These are phyloP conservation scores for Fragaria vesca DNA, from an alignment of 306 rosid genomes.

Conservation along the genomic window DNA sequence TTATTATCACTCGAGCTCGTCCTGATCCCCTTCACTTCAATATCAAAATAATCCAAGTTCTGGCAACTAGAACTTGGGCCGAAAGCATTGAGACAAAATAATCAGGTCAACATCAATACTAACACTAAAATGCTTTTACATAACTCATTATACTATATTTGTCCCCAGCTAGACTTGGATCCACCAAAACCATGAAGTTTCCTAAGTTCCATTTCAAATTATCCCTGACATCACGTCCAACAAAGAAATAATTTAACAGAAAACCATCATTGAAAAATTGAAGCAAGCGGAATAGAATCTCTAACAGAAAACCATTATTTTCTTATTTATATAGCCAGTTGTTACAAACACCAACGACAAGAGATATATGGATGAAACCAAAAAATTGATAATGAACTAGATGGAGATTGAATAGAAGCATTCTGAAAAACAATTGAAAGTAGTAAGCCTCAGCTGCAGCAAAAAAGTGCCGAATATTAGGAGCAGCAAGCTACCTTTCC, in stretches of 20 bases:
- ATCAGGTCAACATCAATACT: neutral
- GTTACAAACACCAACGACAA: neutral
- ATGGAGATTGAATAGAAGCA: neutral
- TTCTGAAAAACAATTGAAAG: neutral
- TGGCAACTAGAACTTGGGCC: neutral
- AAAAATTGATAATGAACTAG: neutral
- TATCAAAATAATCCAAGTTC: conserved; percentile 1
- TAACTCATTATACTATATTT: neutral
- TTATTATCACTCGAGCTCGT: neutral
- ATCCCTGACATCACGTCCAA: neutral
- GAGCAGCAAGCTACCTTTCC: neutral
- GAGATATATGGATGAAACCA: neutral
- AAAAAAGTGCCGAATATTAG: neutral
- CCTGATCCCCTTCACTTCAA: neutral
- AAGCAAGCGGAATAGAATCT: neutral
- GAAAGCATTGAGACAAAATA: neutral
- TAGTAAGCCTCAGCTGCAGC: neutral
- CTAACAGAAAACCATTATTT: neutral
- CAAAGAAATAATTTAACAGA: neutral
- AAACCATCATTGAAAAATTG: neutral
- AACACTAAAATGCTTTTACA: neutral
- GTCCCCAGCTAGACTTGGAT: neutral
- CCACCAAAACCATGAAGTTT: neutral
- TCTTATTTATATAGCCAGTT: neutral
- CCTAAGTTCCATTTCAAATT: neutral